Evolutionary conservation across 148 eudicot species (phyloP), one percentile per base, ranked within the genome.

Genomic region (Bassia scoparia): DNA sequence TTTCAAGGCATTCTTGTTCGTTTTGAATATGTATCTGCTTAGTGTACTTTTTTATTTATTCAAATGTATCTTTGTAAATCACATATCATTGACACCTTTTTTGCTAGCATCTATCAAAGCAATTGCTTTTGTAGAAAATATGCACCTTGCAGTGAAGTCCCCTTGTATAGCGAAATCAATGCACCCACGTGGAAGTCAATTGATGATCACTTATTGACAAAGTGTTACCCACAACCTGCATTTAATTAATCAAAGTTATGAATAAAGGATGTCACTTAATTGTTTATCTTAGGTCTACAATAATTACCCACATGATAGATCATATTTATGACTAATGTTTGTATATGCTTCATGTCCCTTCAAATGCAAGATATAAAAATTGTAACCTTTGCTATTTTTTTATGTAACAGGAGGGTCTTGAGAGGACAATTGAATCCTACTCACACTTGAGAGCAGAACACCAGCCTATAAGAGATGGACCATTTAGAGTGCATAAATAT

Each of bases 371-470:
- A 38, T 60, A 21, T 20, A 27, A n/a, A 21, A 53, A 49, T 37
- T 72, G 20, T 61, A 46, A 72, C 13, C 9, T 44, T 21, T 61
- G 29, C 29, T 27, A 35, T 69, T 31, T 0, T 69, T 30, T 68
- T 59, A 31, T 77, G 58, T 31, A 41, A 82, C 86, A 96, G 99
- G 99, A 96, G 79, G 97, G 92, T 77, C 81, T 96, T 61, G 90
- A 84, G 78, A 86, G 82, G 84, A 96, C 99, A 70, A 96, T 90
- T 69, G 97, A 92, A 69, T 90, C 99, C 62, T 92, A 96, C 86
- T 83, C 92, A 33, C 90, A 92, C 77, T 81, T 92, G 72, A 88
- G 92, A 72, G 97, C 89, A 71, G 90, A 84, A 76, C 84, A 81
- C 55, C 83, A 44, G 79, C 80, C 81, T 30, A 85, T 78, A 85